A percentile compares a stretch with the other conserved stretches of the same genome.
Evolutionary conservation across 441 rosid genomes (phyloP).

Genomic region (Adansonia madagascariensis): DNA sequence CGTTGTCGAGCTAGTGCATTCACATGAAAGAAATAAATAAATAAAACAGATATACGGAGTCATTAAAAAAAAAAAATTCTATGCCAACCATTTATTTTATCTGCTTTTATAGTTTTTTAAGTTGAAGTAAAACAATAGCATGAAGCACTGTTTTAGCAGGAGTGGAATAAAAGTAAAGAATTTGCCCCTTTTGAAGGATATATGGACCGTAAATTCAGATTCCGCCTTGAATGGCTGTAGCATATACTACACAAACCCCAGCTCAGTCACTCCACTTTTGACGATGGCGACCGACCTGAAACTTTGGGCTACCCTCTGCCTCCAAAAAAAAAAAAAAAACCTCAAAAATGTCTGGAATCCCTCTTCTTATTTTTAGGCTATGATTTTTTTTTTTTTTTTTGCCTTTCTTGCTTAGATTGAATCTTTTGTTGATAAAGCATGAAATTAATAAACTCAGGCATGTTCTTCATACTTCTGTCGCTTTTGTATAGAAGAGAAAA

Average conservation of each 20-base stretch:
- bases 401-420: not conserved
- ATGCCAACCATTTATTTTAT: not conserved
- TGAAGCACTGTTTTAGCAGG: not conserved
- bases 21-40: not conserved
- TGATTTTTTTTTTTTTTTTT: not conserved
- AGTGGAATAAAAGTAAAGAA: not conserved
- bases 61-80: not conserved
- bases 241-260: not conserved
- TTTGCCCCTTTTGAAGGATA: not conserved
- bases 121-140: no score
- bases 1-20: not conserved
- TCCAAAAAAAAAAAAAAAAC: no score
- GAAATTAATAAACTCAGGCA: not conserved
- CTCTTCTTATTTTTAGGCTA: no score
- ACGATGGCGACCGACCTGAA: not conserved
- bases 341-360: no score
- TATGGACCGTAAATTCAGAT: not conserved
- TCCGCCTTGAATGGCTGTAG: no score
- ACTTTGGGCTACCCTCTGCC: not conserved
- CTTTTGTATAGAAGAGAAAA: constrained; percentile 23
- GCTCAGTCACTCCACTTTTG: not conserved
- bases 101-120: no score
- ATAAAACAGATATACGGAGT: not conserved
- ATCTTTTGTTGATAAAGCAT: constrained; percentile 5
- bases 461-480: not conserved